phyloP scores from a whole-genome alignment of 495 filamentous ascomycete genomes.

The Aspergillus egyptiacus region DNA sequence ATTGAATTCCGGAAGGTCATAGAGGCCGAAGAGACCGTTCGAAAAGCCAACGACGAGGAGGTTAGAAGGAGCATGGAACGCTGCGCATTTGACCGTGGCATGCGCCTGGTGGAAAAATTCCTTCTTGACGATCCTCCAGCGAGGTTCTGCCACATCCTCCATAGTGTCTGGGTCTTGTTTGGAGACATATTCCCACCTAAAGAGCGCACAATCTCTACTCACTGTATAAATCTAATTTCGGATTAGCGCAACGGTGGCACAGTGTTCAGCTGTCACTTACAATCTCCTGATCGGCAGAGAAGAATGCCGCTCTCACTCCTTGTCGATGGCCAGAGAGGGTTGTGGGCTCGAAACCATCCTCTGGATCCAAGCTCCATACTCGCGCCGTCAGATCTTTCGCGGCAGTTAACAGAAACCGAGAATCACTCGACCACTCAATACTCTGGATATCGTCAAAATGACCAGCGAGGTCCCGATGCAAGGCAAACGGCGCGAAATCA shows the following conservation, averaged over 20 bases:
- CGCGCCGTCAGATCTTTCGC: conserved; percentile 87
- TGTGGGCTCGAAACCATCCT: conserved; percentile 84
- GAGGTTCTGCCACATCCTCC: conserved; percentile 54
- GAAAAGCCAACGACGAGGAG: conserved; percentile 90
- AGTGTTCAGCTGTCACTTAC: conserved; percentile 33
- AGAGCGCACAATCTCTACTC: conserved; percentile 62
- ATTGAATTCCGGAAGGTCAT: conserved; percentile 96
- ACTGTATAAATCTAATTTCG: conserved; percentile 61
- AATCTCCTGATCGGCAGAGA: conserved; percentile 84
- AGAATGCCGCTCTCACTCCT: conserved; percentile 81
- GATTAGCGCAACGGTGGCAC: conserved; percentile 42
- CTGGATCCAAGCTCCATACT: conserved; percentile 87
- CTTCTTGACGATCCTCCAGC: conserved; percentile 80
- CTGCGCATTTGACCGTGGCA: conserved; percentile 79
- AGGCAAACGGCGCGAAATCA: conserved; percentile 90
- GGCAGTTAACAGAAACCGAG: conserved; percentile 84
- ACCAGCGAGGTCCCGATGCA: conserved; percentile 76
- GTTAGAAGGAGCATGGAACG: conserved; percentile 80
- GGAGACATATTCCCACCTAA: conserved; percentile 56
- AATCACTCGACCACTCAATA: conserved; percentile 93
- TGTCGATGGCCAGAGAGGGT: conserved; percentile 85
- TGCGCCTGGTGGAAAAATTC: conserved; percentile 91
- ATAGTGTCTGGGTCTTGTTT: conserved; percentile 54
- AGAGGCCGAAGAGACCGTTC: conserved; percentile 85
- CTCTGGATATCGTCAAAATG: conserved; percentile 82